Percentiles rank a stretch among this genome's conserved stretches.
phyloP scores from a whole-genome alignment of 371 early-diverging fungal species.

The Mortierella sp. region DNA sequence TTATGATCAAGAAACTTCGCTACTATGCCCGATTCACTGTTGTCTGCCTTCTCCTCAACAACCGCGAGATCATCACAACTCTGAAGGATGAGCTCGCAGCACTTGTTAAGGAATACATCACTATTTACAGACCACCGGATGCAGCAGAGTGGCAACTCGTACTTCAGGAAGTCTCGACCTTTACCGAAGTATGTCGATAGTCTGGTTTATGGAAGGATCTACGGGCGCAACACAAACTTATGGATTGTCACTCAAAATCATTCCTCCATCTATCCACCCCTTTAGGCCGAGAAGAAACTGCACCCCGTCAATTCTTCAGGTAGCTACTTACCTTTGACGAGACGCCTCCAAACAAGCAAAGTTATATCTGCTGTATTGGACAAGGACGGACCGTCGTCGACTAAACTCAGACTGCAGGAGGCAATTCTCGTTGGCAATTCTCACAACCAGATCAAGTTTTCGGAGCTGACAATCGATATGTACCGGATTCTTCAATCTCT shows the following conservation, averaged over 20 bases:
- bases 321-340: constrained; percentile 71
- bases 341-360: constrained; percentile 71
- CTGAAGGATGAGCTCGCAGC: constrained; percentile 85
- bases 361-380: constrained; percentile 68
- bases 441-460: constrained; percentile 94
- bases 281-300: constrained; percentile 85
- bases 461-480: constrained; percentile 96
- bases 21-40: constrained; percentile 97
- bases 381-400: constrained; percentile 35
- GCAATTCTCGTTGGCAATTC: constrained; percentile 94
- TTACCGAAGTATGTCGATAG: constrained; percentile 76
- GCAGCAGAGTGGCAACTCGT: constrained; percentile 95
- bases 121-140: constrained; percentile 89
- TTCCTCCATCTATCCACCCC: background rate
- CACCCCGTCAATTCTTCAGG: constrained; percentile 78
- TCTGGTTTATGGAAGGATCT: background rate
- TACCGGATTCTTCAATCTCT: constrained; percentile 94
- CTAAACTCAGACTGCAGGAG: constrained; percentile 82
- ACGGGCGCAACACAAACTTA: too few relatives aligned
- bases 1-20: constrained; percentile 96
- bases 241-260: background rate
- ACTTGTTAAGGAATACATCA: constrained; percentile 90
- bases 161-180: constrained; percentile 88
- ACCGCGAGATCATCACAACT: constrained; percentile 79
- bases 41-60: constrained; percentile 92